phyloP scores from a whole-genome alignment of 305 asterid species.

The Fraxinus velutina region DNA sequence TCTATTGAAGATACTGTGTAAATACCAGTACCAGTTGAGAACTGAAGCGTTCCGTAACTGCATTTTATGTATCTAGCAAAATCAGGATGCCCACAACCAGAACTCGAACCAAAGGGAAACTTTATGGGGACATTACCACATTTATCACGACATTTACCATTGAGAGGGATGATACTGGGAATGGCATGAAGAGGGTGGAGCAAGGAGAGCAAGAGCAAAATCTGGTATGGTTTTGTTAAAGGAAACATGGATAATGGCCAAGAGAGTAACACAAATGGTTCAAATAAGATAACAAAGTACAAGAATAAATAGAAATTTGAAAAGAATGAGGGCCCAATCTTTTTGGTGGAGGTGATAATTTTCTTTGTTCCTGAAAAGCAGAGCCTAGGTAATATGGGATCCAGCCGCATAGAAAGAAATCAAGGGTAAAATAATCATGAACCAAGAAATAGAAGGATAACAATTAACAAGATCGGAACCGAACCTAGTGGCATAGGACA shows the following conservation, averaged over 20 bases:
- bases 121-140: conserved; percentile 49
- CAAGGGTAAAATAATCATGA: neutral
- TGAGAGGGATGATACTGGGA: conserved; percentile 48
- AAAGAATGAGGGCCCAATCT: conserved; percentile 6
- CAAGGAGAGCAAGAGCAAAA: conserved; percentile 23
- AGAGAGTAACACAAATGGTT: neutral
- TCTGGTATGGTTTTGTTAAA: neutral
- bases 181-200: conserved; percentile 28
- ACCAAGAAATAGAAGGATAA: neutral
- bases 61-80: conserved; percentile 50
- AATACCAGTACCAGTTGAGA: conserved; percentile 42
- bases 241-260: conserved; percentile 25
- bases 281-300: neutral
- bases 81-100: conserved; percentile 61
- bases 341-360: conserved; percentile 26
- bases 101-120: conserved; percentile 58
- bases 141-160: conserved; percentile 37
- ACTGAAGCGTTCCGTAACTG: conserved; percentile 30
- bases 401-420: conserved; percentile 26
- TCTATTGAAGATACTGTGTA: conserved; percentile 52
- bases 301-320: neutral
- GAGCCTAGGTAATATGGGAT: conserved; percentile 39
- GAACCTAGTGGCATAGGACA: neutral
- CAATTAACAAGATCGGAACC: neutral
- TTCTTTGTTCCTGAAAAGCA: conserved; percentile 47